phyloP scores from a whole-genome alignment of 2,329 filamentous ascomycete genomes.

The Alternaria brassicae region DNA sequence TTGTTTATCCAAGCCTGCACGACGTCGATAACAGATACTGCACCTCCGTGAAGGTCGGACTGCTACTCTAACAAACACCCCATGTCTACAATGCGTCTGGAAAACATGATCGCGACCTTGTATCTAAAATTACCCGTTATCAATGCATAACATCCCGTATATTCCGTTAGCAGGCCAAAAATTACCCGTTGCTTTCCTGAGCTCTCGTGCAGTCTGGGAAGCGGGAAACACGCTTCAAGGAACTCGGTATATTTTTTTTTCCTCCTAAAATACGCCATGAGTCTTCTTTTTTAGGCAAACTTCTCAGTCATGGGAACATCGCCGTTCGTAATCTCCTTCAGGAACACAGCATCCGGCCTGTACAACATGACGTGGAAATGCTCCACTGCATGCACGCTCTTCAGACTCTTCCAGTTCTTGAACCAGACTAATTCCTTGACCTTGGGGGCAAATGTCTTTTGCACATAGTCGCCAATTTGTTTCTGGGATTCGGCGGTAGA shows the following conservation, averaged over 20 bases:
- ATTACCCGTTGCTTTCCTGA: not conserved
- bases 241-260: not conserved
- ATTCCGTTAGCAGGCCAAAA: not conserved
- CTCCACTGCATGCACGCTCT: slow-evolving; percentile 85
- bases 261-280: not conserved
- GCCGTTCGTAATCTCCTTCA: slow-evolving; percentile 73
- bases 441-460: slow-evolving; percentile 66
- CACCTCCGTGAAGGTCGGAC: not conserved
- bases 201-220: not conserved
- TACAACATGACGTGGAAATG: slow-evolving; percentile 96
- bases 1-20: not conserved
- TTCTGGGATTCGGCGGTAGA: slow-evolving; percentile 68
- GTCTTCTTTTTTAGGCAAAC: slow-evolving; percentile 9
- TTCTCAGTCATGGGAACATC: slow-evolving; percentile 68
- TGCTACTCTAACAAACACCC: not conserved
- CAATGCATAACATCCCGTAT: not conserved
- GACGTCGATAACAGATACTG: not conserved
- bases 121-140: not conserved
- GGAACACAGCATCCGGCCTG: slow-evolving; percentile 72
- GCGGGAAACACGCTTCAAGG: not conserved
- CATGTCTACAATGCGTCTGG: slow-evolving; percentile 19
- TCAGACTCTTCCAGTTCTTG: slow-evolving; percentile 86
- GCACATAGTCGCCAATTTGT: slow-evolving; percentile 75
- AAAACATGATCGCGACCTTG: not conserved
- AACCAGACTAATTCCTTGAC: slow-evolving; percentile 73